Percentiles rank a stretch among this genome's conserved stretches.
Evolutionary conservation across 2,329 filamentous ascomycete genomes (phyloP).

Genomic region (Trichoderma hamatum): DNA sequence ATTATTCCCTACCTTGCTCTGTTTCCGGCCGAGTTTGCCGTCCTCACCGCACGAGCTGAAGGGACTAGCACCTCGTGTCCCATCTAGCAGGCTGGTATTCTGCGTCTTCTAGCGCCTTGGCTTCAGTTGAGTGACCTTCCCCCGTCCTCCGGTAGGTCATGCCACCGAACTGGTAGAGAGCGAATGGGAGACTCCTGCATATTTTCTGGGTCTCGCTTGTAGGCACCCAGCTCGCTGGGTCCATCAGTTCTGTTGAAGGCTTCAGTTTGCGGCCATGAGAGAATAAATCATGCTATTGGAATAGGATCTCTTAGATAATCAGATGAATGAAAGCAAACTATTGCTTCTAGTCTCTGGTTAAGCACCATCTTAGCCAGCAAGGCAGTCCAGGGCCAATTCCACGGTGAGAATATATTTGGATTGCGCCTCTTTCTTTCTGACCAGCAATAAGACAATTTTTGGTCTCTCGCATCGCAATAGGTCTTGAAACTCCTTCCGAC

Average conservation of each 20-base stretch:
- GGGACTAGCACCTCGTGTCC: neutral
- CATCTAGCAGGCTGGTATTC: conserved; percentile 1
- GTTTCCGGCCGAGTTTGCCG: conserved; percentile 5
- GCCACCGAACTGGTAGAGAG: neutral
- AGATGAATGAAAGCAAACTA: neutral
- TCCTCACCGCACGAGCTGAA: conserved; percentile 18
- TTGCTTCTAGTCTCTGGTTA: conserved; percentile 1
- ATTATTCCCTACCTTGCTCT: neutral
- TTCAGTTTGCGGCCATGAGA: neutral
- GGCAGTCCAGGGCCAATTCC: neutral
- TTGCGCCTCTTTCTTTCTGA: neutral
- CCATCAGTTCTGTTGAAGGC: neutral
- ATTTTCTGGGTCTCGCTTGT: neutral
- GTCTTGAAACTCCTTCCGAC: neutral
- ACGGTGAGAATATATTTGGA: neutral
- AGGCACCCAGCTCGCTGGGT: neutral
- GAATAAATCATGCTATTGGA: neutral
- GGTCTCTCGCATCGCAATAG: neutral
- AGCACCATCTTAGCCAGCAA: neutral
- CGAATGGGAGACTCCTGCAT: neutral
- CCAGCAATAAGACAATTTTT: neutral
- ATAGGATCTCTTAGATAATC: neutral
- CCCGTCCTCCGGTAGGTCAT: neutral
- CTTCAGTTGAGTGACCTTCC: conserved; percentile 8
- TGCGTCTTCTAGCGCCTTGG: conserved; percentile 6